Evolutionary conservation across 257 asterid species (phyloP), one percentile per base, ranked within the genome.

Genomic region (Capsicum chinense): DNA sequence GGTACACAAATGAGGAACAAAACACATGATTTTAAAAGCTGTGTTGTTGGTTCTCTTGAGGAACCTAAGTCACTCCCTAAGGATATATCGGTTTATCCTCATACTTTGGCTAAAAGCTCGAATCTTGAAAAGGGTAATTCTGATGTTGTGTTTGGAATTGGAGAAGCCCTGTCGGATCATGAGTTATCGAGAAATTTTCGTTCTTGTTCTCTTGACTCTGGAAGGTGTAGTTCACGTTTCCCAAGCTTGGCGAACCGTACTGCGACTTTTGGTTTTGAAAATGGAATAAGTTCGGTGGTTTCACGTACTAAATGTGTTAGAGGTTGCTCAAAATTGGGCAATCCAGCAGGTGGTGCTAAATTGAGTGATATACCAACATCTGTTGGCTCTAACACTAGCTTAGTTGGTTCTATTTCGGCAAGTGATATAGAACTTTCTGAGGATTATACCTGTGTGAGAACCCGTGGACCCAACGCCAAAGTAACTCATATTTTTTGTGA

Each of bases 401-500:
- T 88, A 35, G 66, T 84, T 74, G 88, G 89, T 82, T 73, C 92
- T 57, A 89, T 93, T 83, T 87, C 95, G 11, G 86, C 93, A 2
- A 90, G 93, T 85, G 98, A 95, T 87, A 94, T 93, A 35, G 97
- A 94, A 89, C 97, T 90, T 84, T 95, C 97, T 68, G 99, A 95
- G 91, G 98, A 94, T 86, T 95, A 95, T 86, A 95, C 99, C 19
- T 93, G 98, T 83, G 98, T 95, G 85, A 92, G 87, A 86, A 90
- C 88, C 81, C 98, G 90, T 83, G 99, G 99, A 60, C 93, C 99
- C 4, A 92, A 95, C 17, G 95, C 99, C 5, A 93, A 94, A 85
- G 95, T 94, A 86, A 93, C 95, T 83, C 99, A 94, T 86, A 94
- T 95, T 71, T 95, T 90, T 87, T 86, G 98, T 89, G 99, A 96